Evolutionary conservation across 768 basidiomycete species (phyloP).

Genomic region (Baorangia bicolor): DNA sequence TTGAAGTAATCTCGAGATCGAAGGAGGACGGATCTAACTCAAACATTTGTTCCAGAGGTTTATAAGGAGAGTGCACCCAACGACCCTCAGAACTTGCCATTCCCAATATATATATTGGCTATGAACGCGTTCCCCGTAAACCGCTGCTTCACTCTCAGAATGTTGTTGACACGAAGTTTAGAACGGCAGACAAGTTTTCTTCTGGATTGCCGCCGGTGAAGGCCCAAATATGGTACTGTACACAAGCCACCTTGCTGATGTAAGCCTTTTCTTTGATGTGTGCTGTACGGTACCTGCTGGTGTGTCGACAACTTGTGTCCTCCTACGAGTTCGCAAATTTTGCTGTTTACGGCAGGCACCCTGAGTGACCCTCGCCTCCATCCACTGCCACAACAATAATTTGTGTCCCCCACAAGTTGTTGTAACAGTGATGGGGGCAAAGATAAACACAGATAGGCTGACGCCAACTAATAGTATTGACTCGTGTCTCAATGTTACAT

Average conservation of each 20-base stretch:
- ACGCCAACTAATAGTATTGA: too few relatives aligned
- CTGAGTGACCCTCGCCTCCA: too few relatives aligned
- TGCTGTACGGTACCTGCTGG: too few relatives aligned
- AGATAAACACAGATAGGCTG: too few relatives aligned
- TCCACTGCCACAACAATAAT: too few relatives aligned
- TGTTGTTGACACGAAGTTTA: slow-evolving; percentile 31
- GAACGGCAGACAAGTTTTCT: slow-evolving; percentile 70
- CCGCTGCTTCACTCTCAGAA: slow-evolving; percentile 9
- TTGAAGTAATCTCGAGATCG: slow-evolving; percentile 27
- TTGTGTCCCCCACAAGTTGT: too few relatives aligned
- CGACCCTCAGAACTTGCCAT: slow-evolving; percentile 14
- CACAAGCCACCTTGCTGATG: slow-evolving; percentile 56
- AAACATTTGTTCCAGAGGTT: slow-evolving; percentile 10
- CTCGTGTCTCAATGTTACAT: too few relatives aligned
- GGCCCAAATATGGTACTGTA: slow-evolving; percentile 60
- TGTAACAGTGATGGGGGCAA: too few relatives aligned
- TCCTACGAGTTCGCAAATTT: too few relatives aligned
- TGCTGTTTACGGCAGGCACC: too few relatives aligned
- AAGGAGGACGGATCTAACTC: slow-evolving; percentile 8
- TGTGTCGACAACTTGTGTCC: too few relatives aligned
- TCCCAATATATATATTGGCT: slow-evolving; percentile 58
- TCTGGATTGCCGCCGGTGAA: slow-evolving; percentile 56
- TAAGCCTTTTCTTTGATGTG: slow-evolving; percentile 30
- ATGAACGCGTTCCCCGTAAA: slow-evolving; percentile 71
- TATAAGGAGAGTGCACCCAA: slow-evolving; percentile 27